phyloP scores from a whole-genome alignment of 352 stramenopile species.

The Phytophthora litchii region DNA sequence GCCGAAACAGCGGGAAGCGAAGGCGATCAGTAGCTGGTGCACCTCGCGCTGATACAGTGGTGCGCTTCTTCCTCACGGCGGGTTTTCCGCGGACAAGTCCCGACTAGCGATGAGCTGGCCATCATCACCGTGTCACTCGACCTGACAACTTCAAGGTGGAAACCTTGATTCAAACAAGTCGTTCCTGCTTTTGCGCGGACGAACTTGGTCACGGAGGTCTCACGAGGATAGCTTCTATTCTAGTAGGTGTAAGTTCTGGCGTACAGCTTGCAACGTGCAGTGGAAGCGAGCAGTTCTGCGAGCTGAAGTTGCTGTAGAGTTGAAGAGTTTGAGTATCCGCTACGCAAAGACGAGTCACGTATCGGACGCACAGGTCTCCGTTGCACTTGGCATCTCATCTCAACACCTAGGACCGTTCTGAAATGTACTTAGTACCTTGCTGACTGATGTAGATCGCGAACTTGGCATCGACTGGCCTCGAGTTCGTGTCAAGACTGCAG shows the following conservation, averaged over 20 bases:
- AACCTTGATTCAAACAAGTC: neutral
- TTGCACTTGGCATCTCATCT: constrained; percentile 2
- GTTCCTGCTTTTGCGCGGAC: neutral
- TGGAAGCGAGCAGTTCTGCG: neutral
- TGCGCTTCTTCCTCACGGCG: constrained; percentile 28
- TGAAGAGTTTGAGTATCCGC: neutral
- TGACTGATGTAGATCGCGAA: no score
- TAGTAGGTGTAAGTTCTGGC: no score
- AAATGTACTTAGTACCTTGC: no score
- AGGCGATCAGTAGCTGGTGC: constrained; percentile 6
- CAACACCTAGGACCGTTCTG: no score
- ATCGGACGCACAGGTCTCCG: constrained; percentile 4
- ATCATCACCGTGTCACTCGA: constrained; percentile 22
- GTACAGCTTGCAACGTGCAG: no score
- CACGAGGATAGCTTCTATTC: no score
- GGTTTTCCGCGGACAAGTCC: constrained; percentile 13
- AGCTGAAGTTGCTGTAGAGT: neutral
- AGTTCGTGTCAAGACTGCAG: no score
- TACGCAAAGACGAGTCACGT: neutral
- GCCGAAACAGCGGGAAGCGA: constrained; percentile 11
- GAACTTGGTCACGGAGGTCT: no score
- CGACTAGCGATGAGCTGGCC: constrained; percentile 15
- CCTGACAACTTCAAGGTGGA: constrained; percentile 17
- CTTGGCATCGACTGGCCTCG: no score
- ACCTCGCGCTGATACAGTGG: constrained; percentile 11